phyloP scores from a whole-genome alignment of 176 grass and related monocot genomes.

The Echinochloa phyllopogon region DNA sequence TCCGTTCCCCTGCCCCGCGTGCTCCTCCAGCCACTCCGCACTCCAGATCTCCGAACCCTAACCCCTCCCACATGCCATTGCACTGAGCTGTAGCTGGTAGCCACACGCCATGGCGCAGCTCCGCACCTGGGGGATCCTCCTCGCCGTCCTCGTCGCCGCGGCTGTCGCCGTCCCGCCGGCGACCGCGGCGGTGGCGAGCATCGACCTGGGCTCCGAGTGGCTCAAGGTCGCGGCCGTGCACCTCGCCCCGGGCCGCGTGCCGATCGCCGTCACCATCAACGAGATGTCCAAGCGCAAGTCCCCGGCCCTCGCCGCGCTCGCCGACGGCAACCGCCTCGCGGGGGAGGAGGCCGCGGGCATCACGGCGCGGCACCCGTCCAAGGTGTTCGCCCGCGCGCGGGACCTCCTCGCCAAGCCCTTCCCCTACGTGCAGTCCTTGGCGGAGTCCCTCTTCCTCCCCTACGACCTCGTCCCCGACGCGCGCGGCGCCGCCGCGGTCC shows the following conservation, averaged over 20 bases:
- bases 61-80: conserved; percentile 40
- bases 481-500: conserved; percentile 68
- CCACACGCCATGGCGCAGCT: conserved; percentile 29
- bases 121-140: conserved; percentile 20
- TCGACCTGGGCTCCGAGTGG: conserved; percentile 98
- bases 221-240: conserved; percentile 94
- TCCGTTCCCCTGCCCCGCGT: conserved; percentile 35
- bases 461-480: conserved; percentile 85
- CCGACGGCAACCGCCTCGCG: conserved; percentile 73
- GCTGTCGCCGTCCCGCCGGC: conserved; percentile 45
- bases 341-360: conserved; percentile 96
- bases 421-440: conserved; percentile 55
- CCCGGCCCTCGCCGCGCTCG: conserved; percentile 75
- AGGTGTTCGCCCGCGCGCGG: conserved; percentile 81
- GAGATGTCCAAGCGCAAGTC: conserved; percentile 99
- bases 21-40: conserved; percentile 40
- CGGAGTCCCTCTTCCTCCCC: conserved; percentile 75
- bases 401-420: conserved; percentile 89
- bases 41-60: conserved; percentile 59
- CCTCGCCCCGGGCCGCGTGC: conserved; percentile 74
- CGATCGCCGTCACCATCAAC: conserved; percentile 90
- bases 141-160: conserved; percentile 31
- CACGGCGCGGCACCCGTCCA: conserved; percentile 79
- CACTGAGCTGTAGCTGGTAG: conserved; percentile 27
- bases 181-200: conserved; percentile 83